A percentile compares a stretch with the other conserved stretches of the same genome.
Conservation (phyloP, 208 protist genomes). For the Naegleria fowleri region DNA sequence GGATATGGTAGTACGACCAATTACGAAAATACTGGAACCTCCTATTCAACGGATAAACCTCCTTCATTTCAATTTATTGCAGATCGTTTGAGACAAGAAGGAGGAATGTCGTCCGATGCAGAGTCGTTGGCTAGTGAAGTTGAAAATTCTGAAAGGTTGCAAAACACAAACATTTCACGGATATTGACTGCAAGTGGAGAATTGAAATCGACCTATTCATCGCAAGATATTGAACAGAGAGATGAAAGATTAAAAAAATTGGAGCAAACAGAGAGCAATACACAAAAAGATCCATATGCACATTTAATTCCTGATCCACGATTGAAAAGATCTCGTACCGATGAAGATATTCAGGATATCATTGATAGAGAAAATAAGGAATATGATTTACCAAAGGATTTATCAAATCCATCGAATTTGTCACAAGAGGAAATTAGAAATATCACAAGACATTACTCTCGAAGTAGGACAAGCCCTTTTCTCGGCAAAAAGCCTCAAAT, state of each 20-base stretch:
- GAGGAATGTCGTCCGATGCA: neutral
- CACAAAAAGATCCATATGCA: neutral
- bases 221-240: neutral
- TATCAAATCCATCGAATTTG: neutral
- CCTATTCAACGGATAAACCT: neutral
- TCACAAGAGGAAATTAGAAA: neutral
- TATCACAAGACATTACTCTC: neutral
- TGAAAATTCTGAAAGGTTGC: neutral
- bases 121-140: neutral
- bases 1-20: neutral
- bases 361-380: neutral
- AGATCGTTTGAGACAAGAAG: neutral
- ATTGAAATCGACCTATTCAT: neutral
- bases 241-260: neutral
- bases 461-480: conserved; percentile 1
- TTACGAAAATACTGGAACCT: neutral
- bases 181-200: neutral
- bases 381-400: neutral
- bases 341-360: neutral
- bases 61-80: neutral
- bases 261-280: neutral
- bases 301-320: neutral
- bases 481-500: neutral
- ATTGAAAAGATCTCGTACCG: neutral
- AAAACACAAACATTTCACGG: neutral